phyloP scores from a whole-genome alignment of 2,329 filamentous ascomycete species.

The Venturia effusa region DNA sequence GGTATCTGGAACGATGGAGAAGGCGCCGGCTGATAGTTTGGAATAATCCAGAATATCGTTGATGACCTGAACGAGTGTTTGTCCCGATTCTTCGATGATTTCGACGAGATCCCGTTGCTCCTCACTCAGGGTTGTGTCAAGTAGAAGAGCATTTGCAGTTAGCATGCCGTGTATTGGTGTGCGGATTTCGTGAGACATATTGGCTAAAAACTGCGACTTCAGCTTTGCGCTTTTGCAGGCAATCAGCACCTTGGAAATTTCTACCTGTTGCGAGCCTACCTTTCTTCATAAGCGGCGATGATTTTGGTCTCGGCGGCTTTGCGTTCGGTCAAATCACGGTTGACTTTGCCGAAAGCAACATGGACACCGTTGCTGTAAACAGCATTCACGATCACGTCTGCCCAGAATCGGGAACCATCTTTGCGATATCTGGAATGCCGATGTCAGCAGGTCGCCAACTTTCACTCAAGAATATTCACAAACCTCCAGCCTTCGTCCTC shows the following conservation, averaged over 20 bases:
- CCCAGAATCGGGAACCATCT: slow-evolving; percentile 39
- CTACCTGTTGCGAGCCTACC: no score
- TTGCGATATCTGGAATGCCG: not conserved
- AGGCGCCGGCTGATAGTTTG: slow-evolving; percentile 70
- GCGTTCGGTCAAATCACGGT: slow-evolving; percentile 46
- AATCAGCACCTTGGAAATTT: no score
- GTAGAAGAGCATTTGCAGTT: no score
- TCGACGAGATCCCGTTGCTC: no score
- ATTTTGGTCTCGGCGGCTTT: slow-evolving; percentile 44
- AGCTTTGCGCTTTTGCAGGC: no score
- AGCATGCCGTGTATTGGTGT: no score
- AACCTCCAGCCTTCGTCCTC: not conserved
- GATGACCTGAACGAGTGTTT: slow-evolving; percentile 92
- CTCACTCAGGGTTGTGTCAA: no score
- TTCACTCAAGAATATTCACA: not conserved
- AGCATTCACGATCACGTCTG: slow-evolving; percentile 48
- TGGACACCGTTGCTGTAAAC: slow-evolving; percentile 42
- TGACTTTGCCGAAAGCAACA: slow-evolving; percentile 49
- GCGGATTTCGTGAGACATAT: no score
- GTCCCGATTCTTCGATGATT: slow-evolving; percentile 93
- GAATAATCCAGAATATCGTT: slow-evolving; percentile 64
- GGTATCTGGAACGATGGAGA: slow-evolving; percentile 44
- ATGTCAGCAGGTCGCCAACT: not conserved
- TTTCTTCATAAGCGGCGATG: no score
- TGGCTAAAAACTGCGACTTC: no score